Evolutionary conservation across 1,284 basidiomycete genomes (phyloP).

Genomic region (Marasmius oreades): DNA sequence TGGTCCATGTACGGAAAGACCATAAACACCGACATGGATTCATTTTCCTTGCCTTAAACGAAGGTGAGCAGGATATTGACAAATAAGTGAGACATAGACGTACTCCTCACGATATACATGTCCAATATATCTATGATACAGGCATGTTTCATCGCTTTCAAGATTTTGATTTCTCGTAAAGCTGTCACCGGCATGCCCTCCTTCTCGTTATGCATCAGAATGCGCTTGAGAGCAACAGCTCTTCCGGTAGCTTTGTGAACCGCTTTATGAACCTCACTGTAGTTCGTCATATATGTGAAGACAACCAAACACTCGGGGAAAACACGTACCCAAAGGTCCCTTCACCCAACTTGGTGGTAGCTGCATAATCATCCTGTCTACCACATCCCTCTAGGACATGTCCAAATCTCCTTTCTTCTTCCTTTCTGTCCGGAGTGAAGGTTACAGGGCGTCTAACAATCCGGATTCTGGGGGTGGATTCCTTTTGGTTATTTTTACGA

Average conservation of each 20-base stretch:
- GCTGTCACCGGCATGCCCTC: conserved; percentile 97
- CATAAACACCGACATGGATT: conserved; percentile 90
- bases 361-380: conserved; percentile 72
- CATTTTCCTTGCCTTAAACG: conserved; percentile 53
- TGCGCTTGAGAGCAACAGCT: conserved; percentile 88
- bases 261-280: conserved; percentile 87
- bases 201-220: conserved; percentile 94
- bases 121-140: conserved; percentile 88
- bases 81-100: conserved; percentile 24
- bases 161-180: conserved; percentile 95
- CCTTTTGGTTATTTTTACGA: conserved; percentile 1
- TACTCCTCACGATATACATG: conserved; percentile 83
- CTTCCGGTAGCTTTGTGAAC: conserved; percentile 59
- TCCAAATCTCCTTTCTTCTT: conserved; percentile 66
- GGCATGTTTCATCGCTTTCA: conserved; percentile 86
- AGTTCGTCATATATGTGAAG: conserved; percentile 13
- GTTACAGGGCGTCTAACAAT: conserved; percentile 20
- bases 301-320: background rate
- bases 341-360: conserved; percentile 86
- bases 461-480: conserved; percentile 2
- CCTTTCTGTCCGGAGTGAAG: conserved; percentile 32
- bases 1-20: conserved; percentile 99
- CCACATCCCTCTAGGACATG: conserved; percentile 77
- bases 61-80: background rate
- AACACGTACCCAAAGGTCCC: conserved; percentile 87